Conservation (phyloP, 2,329 filamentous ascomycete genomes). For the Chaetomiaceae sp. region DNA sequence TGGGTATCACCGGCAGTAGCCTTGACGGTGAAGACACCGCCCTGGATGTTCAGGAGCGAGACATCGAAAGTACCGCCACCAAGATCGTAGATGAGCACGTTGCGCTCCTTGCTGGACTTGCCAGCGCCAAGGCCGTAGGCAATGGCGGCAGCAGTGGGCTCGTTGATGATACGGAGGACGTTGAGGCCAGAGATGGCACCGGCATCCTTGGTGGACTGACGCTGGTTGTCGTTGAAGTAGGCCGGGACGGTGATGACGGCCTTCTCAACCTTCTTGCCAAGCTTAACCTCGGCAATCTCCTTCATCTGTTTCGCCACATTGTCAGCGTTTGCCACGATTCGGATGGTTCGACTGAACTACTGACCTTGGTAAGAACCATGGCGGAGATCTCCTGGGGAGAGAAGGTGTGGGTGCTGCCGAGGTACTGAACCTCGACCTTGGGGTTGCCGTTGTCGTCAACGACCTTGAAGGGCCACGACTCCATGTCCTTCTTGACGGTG, state of each 20-base stretch:
- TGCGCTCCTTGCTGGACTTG: conserved; percentile 96
- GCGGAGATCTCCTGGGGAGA: conserved; percentile 98
- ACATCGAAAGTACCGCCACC: conserved; percentile 99
- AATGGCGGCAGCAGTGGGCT: conserved; percentile 96
- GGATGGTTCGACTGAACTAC: conserved; percentile 21
- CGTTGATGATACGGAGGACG: conserved; percentile 99
- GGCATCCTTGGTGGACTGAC: conserved; percentile 98
- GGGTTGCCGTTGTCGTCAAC: conserved; percentile 84
- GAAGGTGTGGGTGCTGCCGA: conserved; percentile 92
- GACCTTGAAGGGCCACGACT: conserved; percentile 99
- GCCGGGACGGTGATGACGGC: conserved; percentile 97
- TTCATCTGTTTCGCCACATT: conserved; percentile 67
- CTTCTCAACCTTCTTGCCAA: conserved; percentile 98
- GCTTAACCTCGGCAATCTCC: conserved; percentile 96
- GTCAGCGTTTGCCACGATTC: conserved; percentile 8
- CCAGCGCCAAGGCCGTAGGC: conserved; percentile 95
- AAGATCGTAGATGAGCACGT: conserved; percentile 99
- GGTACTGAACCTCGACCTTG: conserved; percentile 91
- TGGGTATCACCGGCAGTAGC: conserved; percentile 97
- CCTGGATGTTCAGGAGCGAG: conserved; percentile 96
- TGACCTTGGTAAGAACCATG: conserved; percentile 96
- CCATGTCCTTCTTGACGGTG: conserved; percentile 96
- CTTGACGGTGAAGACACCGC: conserved; percentile 99
- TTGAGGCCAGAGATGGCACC: conserved; percentile 96
- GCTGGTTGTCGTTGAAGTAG: conserved; percentile 99